Base-by-base conservation (phyloP, 495 filamentous ascomycete genomes). In the Penicillium daleae region DNA sequence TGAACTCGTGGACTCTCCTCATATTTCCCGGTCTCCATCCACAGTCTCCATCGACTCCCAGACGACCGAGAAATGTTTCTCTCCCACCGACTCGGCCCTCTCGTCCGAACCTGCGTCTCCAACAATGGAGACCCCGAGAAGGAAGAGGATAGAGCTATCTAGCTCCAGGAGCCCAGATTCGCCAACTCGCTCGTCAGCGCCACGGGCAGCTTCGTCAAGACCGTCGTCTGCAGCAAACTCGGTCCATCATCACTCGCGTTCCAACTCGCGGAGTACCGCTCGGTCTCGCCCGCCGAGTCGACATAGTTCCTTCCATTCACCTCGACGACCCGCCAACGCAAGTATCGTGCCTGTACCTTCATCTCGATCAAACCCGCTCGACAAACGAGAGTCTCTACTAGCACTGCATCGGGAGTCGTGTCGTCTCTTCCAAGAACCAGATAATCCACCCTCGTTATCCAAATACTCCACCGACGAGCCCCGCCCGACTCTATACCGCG, bases 401-500 rank as follows among this genome's bases (percentile, higher is more conserved):
- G 78, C 77, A 2, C 57, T 80, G n/a, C 79, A 82, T 51, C 76
- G 79, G 15, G 77, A 82, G 31, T 80, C 78, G 44, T 80, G 78
- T 57, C 78, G 79, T 26, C 66, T 82, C 2, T 82, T 82, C 49
- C 76, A 80, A 52, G 74, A 77, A 8, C 60, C 60, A 5, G 58
- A 31, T n/a, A 15, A 27, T 22, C 24, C 12, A 17, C 12, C 35
- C 3, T 24, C 32, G 19, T 26, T 35, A 17, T 29, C 55, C 19
- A 62, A 58, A 37, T 29, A 19, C n/a, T 42, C 33, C 31, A n/a
- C 52, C 40, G 61, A 66, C 15, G 60, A 70, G 39, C 42, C 22
- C 6, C 59, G 55, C 21, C 53, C 60, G 4, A 24, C 53, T 10
- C 35, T 62, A 2, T 40, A 61, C 7, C 55, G 59, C 17, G 50